These are phyloP conservation scores for Sphaerostilbella broomeana DNA, from an alignment of 2,329 filamentous ascomycete species.

Conservation along the genomic window DNA sequence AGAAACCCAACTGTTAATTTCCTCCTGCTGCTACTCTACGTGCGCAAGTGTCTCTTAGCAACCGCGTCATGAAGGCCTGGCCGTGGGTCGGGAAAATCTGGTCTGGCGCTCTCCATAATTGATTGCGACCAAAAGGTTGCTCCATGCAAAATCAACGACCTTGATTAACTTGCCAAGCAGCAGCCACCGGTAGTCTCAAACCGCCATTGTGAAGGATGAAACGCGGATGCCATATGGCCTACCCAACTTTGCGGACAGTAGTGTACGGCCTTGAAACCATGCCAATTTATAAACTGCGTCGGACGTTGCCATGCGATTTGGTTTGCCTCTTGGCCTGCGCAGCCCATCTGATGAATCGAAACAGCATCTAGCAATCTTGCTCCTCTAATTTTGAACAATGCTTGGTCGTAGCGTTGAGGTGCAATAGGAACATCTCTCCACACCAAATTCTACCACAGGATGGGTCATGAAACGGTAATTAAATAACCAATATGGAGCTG, in stretches of 20 bases:
- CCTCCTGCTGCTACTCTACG: neutral
- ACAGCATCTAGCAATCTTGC: neutral
- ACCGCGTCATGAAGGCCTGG: too few relatives aligned
- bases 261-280: neutral
- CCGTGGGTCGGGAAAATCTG: too few relatives aligned
- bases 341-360: neutral
- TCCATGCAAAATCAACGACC: too few relatives aligned
- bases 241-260: neutral
- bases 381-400: neutral
- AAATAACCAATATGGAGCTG: too few relatives aligned
- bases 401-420: too few relatives aligned
- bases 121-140: too few relatives aligned
- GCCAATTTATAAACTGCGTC: neutral
- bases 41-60: neutral
- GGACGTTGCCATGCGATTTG: neutral
- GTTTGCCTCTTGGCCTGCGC: neutral
- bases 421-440: too few relatives aligned
- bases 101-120: too few relatives aligned
- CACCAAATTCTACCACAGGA: neutral
- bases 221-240: conserved; percentile 8
- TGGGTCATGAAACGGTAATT: neutral
- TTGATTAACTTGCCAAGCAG: too few relatives aligned
- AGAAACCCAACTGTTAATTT: too few relatives aligned
- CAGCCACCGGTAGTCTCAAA: conserved; percentile 8
- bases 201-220: conserved; percentile 12